phyloP scores from a whole-genome alignment of 148 eudicot species.

The Cornus suecica region DNA sequence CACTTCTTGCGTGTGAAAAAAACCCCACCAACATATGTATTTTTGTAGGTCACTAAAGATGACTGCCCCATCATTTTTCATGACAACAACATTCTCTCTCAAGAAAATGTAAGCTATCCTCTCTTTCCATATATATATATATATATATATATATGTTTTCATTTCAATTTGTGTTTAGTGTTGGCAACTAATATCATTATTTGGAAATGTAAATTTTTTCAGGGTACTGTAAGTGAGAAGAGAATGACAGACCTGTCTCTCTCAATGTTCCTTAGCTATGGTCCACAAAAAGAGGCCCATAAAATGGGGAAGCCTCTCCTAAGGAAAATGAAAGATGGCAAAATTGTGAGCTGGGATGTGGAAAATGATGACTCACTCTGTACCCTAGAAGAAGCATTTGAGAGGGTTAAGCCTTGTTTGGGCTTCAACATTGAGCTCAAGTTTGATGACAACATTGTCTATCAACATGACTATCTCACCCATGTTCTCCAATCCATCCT shows the following conservation, averaged over 20 bases:
- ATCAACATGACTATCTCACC: constrained; percentile 45
- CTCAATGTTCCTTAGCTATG: constrained; percentile 61
- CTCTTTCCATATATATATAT: too few relatives aligned
- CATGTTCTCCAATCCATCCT: constrained; percentile 48
- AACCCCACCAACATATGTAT: constrained; percentile 11
- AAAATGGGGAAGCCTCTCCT: constrained; percentile 48
- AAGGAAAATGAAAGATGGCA: constrained; percentile 73
- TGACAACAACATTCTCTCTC: constrained; percentile 64
- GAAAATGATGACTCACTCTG: constrained; percentile 60
- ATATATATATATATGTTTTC: background rate
- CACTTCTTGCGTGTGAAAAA: background rate
- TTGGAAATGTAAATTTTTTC: constrained; percentile 9
- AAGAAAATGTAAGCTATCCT: constrained; percentile 56
- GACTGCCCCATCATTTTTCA: constrained; percentile 86
- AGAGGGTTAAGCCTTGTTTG: constrained; percentile 52
- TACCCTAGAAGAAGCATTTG: constrained; percentile 77
- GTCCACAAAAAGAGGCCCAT: constrained; percentile 56
- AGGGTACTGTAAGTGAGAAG: constrained; percentile 65
- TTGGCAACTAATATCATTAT: background rate
- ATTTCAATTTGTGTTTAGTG: too few relatives aligned
- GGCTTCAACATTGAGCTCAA: constrained; percentile 93
- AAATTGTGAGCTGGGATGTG: constrained; percentile 62
- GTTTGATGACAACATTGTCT: constrained; percentile 72
- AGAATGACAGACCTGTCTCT: constrained; percentile 69
- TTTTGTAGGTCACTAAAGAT: constrained; percentile 84